Evolutionary conservation across 257 asterid genomes (phyloP).

Genomic region (Salvia splendens): DNA sequence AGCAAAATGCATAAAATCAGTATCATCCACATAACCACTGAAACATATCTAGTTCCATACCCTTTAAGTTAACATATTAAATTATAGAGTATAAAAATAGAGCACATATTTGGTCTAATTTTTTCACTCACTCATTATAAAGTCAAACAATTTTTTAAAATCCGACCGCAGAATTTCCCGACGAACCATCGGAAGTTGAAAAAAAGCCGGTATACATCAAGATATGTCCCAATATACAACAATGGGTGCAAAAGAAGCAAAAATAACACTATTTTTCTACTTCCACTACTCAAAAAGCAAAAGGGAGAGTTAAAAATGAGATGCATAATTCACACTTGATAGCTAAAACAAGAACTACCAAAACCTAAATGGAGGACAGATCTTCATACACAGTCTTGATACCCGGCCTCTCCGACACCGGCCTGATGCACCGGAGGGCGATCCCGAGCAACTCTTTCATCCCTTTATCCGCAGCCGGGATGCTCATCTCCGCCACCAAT

Average conservation of each 20-base stretch:
- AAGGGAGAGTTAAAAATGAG: constrained; percentile 76
- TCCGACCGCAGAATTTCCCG: background rate
- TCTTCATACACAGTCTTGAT: constrained; percentile 92
- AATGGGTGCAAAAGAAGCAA: constrained; percentile 36
- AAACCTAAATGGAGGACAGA: constrained; percentile 66
- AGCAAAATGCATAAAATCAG: too few species aligned
- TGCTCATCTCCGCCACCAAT: constrained; percentile 50
- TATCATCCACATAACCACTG: too few species aligned
- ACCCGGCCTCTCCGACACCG: constrained; percentile 91
- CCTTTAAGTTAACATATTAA: too few species aligned
- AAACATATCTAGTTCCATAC: too few species aligned
- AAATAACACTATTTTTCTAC: constrained; percentile 38
- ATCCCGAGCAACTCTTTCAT: constrained; percentile 87
- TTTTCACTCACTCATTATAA: too few species aligned
- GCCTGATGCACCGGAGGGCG: constrained; percentile 72
- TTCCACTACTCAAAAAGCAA: constrained; percentile 41
- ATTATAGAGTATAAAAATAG: too few species aligned
- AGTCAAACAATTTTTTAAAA: too few species aligned
- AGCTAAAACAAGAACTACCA: constrained; percentile 20
- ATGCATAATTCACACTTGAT: constrained; percentile 66
- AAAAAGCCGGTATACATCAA: constrained; percentile 37
- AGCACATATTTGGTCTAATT: too few species aligned
- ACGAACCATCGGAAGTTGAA: background rate
- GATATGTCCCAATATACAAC: constrained; percentile 50
- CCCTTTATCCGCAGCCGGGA: constrained; percentile 68